These are phyloP conservation scores for Hydrangea macrophylla DNA, from an alignment of 148 eudicot genomes.

Conservation along the genomic window DNA sequence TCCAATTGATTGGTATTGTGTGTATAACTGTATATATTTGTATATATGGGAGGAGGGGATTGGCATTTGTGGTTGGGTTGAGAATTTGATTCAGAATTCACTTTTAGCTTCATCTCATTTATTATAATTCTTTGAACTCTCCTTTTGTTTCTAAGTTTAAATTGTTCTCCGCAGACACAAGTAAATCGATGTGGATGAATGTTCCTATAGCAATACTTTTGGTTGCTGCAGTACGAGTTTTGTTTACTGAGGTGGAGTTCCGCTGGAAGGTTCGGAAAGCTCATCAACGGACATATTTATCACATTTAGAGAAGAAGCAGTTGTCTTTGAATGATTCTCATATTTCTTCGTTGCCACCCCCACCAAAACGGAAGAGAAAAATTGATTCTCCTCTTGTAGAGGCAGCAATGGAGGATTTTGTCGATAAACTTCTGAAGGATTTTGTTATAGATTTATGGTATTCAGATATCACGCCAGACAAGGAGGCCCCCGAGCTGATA, in stretches of 20 bases:
- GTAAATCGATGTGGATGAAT: constrained; percentile 99
- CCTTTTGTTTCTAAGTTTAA: not conserved
- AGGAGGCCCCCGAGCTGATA: constrained; percentile 84
- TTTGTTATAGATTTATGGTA: constrained; percentile 93
- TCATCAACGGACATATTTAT: constrained; percentile 45
- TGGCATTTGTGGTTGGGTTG: too few species aligned
- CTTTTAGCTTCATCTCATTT: not conserved
- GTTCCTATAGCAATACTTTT: constrained; percentile 69
- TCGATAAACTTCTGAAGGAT: constrained; percentile 72
- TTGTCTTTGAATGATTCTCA: constrained; percentile 74
- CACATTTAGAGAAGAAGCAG: constrained; percentile 76
- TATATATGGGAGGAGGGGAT: too few species aligned
- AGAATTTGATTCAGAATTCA: too few species aligned
- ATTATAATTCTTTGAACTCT: not conserved
- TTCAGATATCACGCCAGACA: constrained; percentile 86
- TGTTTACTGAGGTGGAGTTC: constrained; percentile 71
- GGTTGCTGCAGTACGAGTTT: constrained; percentile 53
- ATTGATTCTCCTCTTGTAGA: constrained; percentile 83
- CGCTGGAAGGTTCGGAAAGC: constrained; percentile 51
- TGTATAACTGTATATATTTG: too few species aligned
- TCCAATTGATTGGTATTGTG: too few species aligned
- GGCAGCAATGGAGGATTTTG: constrained; percentile 83
- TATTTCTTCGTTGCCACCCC: constrained; percentile 53
- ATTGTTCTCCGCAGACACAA: constrained; percentile 64
- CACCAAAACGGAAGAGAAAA: constrained; percentile 79